Base-by-base conservation (phyloP, 352 stramenopile genomes). In the Discostella stelligera region DNA sequence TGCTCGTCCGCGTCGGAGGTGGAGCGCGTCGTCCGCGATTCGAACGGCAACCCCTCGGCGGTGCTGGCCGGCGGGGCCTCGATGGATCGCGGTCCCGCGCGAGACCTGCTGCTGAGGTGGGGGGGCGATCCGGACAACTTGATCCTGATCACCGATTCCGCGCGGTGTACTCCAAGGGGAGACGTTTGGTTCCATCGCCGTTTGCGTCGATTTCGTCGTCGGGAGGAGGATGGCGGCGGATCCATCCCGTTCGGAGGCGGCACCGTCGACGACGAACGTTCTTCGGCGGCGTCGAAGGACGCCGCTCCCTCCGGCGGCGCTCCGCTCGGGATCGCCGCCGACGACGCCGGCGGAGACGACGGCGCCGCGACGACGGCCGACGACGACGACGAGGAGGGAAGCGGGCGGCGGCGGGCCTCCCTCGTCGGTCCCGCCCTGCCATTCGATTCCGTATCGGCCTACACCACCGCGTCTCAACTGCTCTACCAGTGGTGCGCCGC, bases 71-170 rank as follows among this genome's bases (percentile, higher is more conserved):
- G 62, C 61, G 88, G 88, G 10, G 58, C 88, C 13, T 79, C 59
- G 44, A 66, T 93, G 50, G 88, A 93, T 66, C 58, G 82, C 63
- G 88, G 88, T 9, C 84, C 86, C 0, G 84, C 88, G 20, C 52
- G 88, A 10, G 85, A 93, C 77, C 66, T 93, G 2, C 75, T 93
- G 14, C 61, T 91, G 14, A 69, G 70, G 50, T 93, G 81, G 82
- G 79, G 77, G 2, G 84, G 89, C 23, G 89, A 92, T 79, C 71
- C 79, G 18, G 88, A 93, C 65, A 84, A 91, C 78, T 81, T 89
- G 14, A 75, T 93, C n/a, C 41, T 93, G 11, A 78, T 93, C 49
- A 92, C 88, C 0, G 86, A 93, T 84, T 87, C 80, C 10, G 71
- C 73, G 10, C 46, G 82, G 66, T 90, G 84, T 68, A 62, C 82